These are phyloP conservation scores for Tolypocladium guangdongense DNA, from an alignment of 2,329 filamentous ascomycete genomes.

Conservation along the genomic window DNA sequence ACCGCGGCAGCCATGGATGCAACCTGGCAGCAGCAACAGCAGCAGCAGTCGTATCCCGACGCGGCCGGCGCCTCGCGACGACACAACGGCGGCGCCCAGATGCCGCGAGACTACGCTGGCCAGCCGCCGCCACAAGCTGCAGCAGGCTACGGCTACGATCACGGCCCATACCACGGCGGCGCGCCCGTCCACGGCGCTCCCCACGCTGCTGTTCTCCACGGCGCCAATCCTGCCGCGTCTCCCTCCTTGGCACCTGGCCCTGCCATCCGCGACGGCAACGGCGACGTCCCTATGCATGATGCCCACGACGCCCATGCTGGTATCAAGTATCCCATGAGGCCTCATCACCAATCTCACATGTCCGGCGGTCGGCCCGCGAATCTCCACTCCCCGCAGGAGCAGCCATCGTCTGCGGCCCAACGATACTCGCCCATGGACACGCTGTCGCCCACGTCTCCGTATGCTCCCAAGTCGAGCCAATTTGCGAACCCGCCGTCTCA, in stretches of 20 bases:
- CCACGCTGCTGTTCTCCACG: slow-evolving; percentile 23
- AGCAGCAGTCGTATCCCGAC: slow-evolving; percentile 58
- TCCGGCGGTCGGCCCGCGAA: slow-evolving; percentile 42
- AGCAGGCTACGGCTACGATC: slow-evolving; percentile 42
- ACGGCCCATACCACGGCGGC: slow-evolving; percentile 52
- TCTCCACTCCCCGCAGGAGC: slow-evolving; percentile 56
- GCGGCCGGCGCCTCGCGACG: slow-evolving; percentile 51
- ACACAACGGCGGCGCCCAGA: slow-evolving; percentile 43
- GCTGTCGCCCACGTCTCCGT: slow-evolving; percentile 69
- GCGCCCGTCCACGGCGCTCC: slow-evolving; percentile 18
- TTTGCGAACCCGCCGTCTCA: slow-evolving; percentile 40
- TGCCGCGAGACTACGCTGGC: slow-evolving; percentile 35
- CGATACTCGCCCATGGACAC: slow-evolving; percentile 95
- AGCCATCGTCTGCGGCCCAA: slow-evolving; percentile 69
- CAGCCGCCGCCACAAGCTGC: slow-evolving; percentile 19
- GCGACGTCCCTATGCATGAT: slow-evolving; percentile 81
- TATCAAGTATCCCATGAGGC: slow-evolving; percentile 75
- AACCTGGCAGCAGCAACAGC: slow-evolving; percentile 46
- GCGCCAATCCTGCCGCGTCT: slow-evolving; percentile 38
- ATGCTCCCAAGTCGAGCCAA: slow-evolving; percentile 54
- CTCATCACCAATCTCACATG: slow-evolving; percentile 65
- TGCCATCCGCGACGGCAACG: slow-evolving; percentile 59
- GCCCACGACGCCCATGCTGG: slow-evolving; percentile 69
- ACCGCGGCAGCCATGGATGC: slow-evolving; percentile 34
- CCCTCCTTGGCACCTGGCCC: slow-evolving; percentile 43